phyloP scores from a whole-genome alignment of 441 rosid genomes.

The Arabidopsis lyrata region DNA sequence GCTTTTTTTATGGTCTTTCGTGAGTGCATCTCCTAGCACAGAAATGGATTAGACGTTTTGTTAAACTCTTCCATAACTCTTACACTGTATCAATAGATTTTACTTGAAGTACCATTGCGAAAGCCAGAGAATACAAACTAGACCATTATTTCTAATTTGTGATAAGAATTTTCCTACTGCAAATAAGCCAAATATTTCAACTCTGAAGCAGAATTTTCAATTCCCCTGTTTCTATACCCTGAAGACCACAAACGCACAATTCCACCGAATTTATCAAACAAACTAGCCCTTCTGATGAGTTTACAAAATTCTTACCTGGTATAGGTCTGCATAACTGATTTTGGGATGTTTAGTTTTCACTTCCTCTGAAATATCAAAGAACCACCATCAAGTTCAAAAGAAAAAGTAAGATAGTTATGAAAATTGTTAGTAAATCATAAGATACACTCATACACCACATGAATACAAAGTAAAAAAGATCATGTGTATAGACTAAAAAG shows the following conservation, averaged over 20 bases:
- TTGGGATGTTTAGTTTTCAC: constrained; percentile 84
- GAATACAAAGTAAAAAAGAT: not conserved
- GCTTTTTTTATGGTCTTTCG: not conserved
- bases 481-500: too few relatives aligned
- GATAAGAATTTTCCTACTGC: not conserved
- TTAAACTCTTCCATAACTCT: not conserved
- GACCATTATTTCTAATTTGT: not conserved
- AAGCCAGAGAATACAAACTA: not conserved
- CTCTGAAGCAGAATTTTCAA: not conserved
- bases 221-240: not conserved
- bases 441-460: not conserved
- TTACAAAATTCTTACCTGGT: constrained; percentile 58
- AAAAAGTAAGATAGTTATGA: not conserved
- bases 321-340: constrained; percentile 81
- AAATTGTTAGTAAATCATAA: not conserved
- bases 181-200: not conserved
- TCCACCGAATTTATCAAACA: not conserved
- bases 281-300: not conserved
- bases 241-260: not conserved
- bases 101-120: not conserved
- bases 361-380: constrained; percentile 60
- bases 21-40: not conserved
- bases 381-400: constrained; percentile 4
- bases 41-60: not conserved
- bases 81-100: not conserved